phyloP scores from a whole-genome alignment of 2,329 filamentous ascomycete genomes.

The Pseudocercospora macadamiae region DNA sequence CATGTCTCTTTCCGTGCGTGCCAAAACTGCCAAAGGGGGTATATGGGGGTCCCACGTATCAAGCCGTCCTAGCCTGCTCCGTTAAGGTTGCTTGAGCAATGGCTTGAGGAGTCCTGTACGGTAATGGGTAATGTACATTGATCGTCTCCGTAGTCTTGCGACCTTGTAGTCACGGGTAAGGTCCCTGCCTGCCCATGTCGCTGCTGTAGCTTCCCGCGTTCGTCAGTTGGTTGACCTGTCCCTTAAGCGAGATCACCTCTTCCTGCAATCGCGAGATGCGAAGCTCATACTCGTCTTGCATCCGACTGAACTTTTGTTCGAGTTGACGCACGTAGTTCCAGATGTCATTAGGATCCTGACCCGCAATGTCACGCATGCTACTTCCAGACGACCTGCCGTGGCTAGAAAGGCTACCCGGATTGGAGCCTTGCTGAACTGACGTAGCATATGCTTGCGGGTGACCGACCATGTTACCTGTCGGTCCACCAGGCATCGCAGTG shows the following conservation, averaged over 20 bases:
- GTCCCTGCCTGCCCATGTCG: constrained; percentile 30
- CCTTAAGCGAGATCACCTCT: constrained; percentile 44
- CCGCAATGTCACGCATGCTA: constrained; percentile 69
- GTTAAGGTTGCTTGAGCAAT: constrained; percentile 29
- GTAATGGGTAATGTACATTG: constrained; percentile 21
- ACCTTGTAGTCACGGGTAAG: constrained; percentile 22
- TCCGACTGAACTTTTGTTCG: constrained; percentile 56
- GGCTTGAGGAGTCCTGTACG: constrained; percentile 12
- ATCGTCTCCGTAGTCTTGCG: background rate
- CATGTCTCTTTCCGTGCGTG: constrained; percentile 12
- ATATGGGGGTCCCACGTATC: constrained; percentile 15
- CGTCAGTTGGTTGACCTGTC: constrained; percentile 31
- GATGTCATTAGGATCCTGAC: constrained; percentile 57
- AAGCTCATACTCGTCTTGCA: constrained; percentile 53
- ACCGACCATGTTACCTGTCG: constrained; percentile 44
- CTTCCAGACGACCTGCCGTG: constrained; percentile 60
- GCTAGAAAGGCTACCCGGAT: constrained; percentile 55
- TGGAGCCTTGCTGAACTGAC: constrained; percentile 40
- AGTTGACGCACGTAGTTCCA: constrained; percentile 74
- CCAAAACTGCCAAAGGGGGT: constrained; percentile 13
- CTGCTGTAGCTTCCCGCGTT: constrained; percentile 36
- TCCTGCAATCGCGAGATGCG: constrained; percentile 49
- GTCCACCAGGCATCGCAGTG: constrained; percentile 25
- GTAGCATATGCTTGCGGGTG: constrained; percentile 29
- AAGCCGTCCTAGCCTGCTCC: constrained; percentile 20